These are phyloP conservation scores for Bolboschoenoplectus hybrid DNA, from an alignment of 202 grass and related monocot genomes.

Conservation along the genomic window DNA sequence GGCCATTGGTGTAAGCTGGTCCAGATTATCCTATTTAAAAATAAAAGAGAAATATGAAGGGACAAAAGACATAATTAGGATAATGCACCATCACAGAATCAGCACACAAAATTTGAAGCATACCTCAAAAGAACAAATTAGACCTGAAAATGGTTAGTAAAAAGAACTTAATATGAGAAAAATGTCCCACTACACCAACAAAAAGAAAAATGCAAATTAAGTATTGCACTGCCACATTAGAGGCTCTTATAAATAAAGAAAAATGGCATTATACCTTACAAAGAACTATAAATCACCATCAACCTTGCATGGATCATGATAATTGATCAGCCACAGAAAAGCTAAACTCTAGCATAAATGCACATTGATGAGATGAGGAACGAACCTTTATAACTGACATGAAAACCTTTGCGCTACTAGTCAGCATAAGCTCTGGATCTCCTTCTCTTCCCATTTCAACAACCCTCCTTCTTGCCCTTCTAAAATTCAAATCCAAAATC, in stretches of 20 bases:
- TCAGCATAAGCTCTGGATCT: constrained; percentile 66
- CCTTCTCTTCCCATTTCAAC: constrained; percentile 68
- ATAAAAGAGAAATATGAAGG: constrained; percentile 35
- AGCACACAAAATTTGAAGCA: constrained; percentile 9
- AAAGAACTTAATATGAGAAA: neutral
- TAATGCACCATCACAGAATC: neutral
- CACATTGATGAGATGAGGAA: constrained; percentile 39
- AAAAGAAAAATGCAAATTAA: neutral
- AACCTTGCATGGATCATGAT: neutral
- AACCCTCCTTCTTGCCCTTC: constrained; percentile 70
- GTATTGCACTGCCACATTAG: neutral
- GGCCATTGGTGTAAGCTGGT: constrained; percentile 80
- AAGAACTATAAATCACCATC: neutral
- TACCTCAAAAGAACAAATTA: constrained; percentile 15
- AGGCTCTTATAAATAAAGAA: neutral
- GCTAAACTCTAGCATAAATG: constrained; percentile 8
- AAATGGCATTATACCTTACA: constrained; percentile 9
- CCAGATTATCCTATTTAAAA: constrained; percentile 81
- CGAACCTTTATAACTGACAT: constrained; percentile 81
- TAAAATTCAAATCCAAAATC: constrained; percentile 92
- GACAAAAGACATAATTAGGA: neutral
- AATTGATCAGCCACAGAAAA: neutral
- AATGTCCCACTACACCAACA: neutral
- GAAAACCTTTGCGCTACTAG: constrained; percentile 86
- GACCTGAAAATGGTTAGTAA: neutral